Conservation (phyloP, 2,329 filamentous ascomycete genomes). For the Reticulascus tulasneorum region DNA sequence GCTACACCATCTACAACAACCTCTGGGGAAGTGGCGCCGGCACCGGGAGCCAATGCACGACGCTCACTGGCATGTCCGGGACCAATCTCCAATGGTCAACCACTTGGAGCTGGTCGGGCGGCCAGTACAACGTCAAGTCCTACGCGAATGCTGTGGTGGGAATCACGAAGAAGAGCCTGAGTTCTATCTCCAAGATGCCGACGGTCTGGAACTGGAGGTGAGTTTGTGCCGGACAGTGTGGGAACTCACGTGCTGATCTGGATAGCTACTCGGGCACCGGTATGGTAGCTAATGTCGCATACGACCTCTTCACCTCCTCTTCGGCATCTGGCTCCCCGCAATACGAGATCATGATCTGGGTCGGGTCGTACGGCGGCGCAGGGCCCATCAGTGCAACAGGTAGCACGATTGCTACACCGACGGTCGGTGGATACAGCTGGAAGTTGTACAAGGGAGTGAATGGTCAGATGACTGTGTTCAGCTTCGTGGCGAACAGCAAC, state of each 20-base stretch:
- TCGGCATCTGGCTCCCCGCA: constrained; percentile 38
- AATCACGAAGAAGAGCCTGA: constrained; percentile 23
- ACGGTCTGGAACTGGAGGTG: constrained; percentile 28
- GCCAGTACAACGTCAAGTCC: constrained; percentile 34
- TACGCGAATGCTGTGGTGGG: constrained; percentile 33
- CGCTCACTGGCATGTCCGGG: constrained; percentile 28
- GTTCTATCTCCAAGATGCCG: constrained; percentile 26
- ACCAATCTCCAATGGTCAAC: constrained; percentile 33
- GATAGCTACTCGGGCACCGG: constrained; percentile 28
- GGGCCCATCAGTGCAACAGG: constrained; percentile 50
- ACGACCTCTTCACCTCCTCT: constrained; percentile 55
- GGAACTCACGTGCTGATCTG: not conserved
- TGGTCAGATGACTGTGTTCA: constrained; percentile 56
- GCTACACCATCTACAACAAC: constrained; percentile 34
- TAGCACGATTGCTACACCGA: constrained; percentile 47
- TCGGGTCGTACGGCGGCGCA: constrained; percentile 53
- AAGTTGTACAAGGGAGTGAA: constrained; percentile 60
- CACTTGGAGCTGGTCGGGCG: constrained; percentile 36
- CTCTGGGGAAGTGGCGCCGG: constrained; percentile 33
- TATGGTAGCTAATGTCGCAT: constrained; percentile 52
- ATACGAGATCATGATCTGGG: constrained; percentile 66
- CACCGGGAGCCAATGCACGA: constrained; percentile 35
- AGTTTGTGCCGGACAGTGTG: not conserved
- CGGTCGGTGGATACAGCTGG: constrained; percentile 50
- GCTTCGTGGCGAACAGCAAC: constrained; percentile 39